Evolutionary conservation across 2,329 filamentous ascomycete genomes (phyloP), one percentile per base, ranked within the genome.

Genomic region (Shiraia sp.): DNA sequence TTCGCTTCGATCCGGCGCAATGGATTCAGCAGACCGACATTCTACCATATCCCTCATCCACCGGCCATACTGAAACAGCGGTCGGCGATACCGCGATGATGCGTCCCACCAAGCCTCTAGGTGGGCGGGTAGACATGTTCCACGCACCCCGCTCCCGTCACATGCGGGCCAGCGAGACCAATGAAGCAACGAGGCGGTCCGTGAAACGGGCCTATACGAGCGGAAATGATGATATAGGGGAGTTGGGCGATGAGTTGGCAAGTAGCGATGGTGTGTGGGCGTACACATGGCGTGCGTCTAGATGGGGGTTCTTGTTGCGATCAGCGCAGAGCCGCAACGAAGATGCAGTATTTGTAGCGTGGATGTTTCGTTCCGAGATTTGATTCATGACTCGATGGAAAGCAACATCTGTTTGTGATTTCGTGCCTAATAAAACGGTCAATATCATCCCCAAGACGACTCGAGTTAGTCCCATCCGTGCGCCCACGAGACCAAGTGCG

Each of bases 251-350:
- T 40, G 36, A 36, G 41, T 16, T 49, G 32, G 26, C 27, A 35
- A 4, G 30, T 30, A n/a, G 34, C 17, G 47, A 38, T 32, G 44
- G 10, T 33, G 12, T 30, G 29, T 31, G 30, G 16, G 32, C 14
- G 5, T 24, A 24, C 12, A 5, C 17, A 16, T 4, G 28, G 10
- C 4, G 17, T 13, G 33, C 29, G 42, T 32, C 22, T n/a, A 29
- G 16, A 12, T 26, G 15, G 10, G 17, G 19, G 30, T 32, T 25
- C 23, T 35, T 33, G 27, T 42, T 29, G 35, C 27, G 22, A 47
- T 40, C 27, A 32, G 31, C 19, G 48, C 48, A 51, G 47, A 53
- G 47, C 44, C 44, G 44, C 50, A 48, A n/a, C 3, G 12, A 23
- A 14, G 7, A 17, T 29, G 24, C 22, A 15, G 29, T 38, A 34